Evolutionary conservation across 208 protist species (phyloP).

Genomic region (Zelonia costaricensis): DNA sequence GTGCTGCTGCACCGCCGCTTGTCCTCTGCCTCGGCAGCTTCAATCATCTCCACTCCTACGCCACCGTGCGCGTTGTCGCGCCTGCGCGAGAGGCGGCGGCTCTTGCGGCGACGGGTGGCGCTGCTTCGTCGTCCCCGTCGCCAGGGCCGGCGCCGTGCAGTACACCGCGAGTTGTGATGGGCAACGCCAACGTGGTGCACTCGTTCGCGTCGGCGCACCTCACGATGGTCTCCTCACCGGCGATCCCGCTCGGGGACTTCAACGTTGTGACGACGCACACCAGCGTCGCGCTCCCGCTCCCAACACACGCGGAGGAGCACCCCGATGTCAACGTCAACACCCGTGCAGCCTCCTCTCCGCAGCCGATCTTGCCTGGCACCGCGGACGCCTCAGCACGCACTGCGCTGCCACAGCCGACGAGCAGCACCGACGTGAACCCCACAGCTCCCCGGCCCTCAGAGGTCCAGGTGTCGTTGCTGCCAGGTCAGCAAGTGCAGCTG

Average conservation of each 20-base stretch:
- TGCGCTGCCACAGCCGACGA: too few species aligned
- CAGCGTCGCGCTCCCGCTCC: background rate
- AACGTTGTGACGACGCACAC: conserved; percentile 34
- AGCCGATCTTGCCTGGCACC: too few species aligned
- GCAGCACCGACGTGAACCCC: too few species aligned
- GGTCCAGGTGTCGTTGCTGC: too few species aligned
- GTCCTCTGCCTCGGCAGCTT: conserved; percentile 14
- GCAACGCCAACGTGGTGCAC: conserved; percentile 32
- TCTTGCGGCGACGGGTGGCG: too few species aligned
- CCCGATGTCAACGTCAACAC: background rate
- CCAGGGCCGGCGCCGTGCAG: background rate
- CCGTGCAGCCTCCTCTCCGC: too few species aligned
- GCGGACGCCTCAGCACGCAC: too few species aligned
- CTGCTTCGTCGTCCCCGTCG: background rate
- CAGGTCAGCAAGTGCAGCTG: too few species aligned
- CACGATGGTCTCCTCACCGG: background rate
- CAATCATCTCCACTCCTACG: conserved; percentile 57
- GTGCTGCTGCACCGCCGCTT: background rate
- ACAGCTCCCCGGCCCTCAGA: too few species aligned
- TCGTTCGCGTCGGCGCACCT: conserved; percentile 23
- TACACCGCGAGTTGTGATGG: too few species aligned
- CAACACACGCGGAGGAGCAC: background rate
- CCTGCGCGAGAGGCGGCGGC: too few species aligned
- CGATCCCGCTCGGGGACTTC: conserved; percentile 17
- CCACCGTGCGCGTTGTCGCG: conserved; percentile 12